Conservation (phyloP, 371 early-diverging fungal genomes). For the Entomophthora muscae region DNA sequence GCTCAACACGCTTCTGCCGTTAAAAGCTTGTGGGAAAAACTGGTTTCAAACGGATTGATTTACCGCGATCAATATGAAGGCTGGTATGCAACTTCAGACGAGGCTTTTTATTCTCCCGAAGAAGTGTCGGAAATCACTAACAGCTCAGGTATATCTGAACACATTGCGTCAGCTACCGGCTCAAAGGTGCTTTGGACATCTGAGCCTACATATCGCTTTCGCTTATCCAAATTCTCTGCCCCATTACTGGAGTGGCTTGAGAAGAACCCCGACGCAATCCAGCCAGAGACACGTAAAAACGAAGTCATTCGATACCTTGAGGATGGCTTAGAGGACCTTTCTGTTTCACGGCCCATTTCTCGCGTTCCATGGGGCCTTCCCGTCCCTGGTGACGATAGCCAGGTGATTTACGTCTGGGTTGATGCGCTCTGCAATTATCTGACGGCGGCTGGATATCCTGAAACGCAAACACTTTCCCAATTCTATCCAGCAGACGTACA, state of each 20-base stretch:
- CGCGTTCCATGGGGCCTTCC: constrained; percentile 83
- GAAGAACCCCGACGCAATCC: constrained; percentile 39
- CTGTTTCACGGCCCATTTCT: constrained; percentile 63
- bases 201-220: constrained; percentile 90
- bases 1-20: constrained; percentile 51
- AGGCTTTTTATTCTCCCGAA: constrained; percentile 64
- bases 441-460: constrained; percentile 72
- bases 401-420: constrained; percentile 93
- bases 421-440: constrained; percentile 89
- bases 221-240: constrained; percentile 40
- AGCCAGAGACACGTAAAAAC: constrained; percentile 35
- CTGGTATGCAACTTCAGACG: constrained; percentile 93
- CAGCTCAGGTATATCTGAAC: background rate
- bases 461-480: constrained; percentile 15
- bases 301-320: constrained; percentile 36
- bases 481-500: background rate
- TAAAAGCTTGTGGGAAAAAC: constrained; percentile 46
- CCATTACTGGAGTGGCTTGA: constrained; percentile 49
- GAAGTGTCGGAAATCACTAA: constrained; percentile 45
- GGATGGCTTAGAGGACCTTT: constrained; percentile 47
- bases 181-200: constrained; percentile 70
- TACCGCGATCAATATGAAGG: constrained; percentile 86
- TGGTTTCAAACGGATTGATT: constrained; percentile 56
- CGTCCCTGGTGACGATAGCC: constrained; percentile 74
- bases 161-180: constrained; percentile 45